Conservation (phyloP, 2,329 filamentous ascomycete species). For the Aplosporella prunicola region DNA sequence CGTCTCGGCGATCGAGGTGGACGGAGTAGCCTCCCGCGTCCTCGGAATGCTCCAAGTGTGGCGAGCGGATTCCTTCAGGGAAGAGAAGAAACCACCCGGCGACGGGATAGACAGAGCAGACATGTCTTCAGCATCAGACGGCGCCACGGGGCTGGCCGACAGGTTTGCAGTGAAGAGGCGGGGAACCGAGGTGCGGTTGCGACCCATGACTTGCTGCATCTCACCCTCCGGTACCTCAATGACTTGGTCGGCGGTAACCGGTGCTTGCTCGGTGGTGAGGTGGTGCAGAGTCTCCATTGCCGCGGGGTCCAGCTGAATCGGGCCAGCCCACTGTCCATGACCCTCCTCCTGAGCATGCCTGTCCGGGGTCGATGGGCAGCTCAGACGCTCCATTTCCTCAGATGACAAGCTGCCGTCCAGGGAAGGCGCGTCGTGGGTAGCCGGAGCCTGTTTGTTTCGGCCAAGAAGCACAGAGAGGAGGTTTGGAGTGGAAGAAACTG, state of each 20-base stretch:
- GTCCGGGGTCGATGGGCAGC: constrained; percentile 76
- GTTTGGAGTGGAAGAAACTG: no score
- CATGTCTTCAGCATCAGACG: constrained; percentile 48
- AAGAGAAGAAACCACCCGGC: constrained; percentile 84
- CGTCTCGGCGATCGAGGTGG: constrained; percentile 81
- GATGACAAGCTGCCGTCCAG: constrained; percentile 82
- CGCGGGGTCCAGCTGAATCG: constrained; percentile 58
- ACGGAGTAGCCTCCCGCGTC: constrained; percentile 48
- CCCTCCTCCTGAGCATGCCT: constrained; percentile 42
- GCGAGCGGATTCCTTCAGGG: constrained; percentile 63
- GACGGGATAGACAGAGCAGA: constrained; percentile 83
- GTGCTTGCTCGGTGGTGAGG: constrained; percentile 20
- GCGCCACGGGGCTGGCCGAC: constrained; percentile 1
- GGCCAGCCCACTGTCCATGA: constrained; percentile 54
- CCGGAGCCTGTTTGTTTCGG: constrained; percentile 54
- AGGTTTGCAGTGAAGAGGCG: constrained; percentile 5
- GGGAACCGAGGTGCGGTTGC: neutral
- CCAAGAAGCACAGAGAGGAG: constrained; percentile 60
- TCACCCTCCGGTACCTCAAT: constrained; percentile 43
- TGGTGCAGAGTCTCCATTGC: constrained; percentile 74
- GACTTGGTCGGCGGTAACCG: constrained; percentile 20
- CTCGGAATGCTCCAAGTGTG: constrained; percentile 65
- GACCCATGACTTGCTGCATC: constrained; percentile 45
- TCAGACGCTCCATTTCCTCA: constrained; percentile 75
- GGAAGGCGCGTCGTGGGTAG: constrained; percentile 72